These are phyloP conservation scores for Gelatoporia subvermispora DNA, from an alignment of 768 basidiomycete species.

Conservation along the genomic window DNA sequence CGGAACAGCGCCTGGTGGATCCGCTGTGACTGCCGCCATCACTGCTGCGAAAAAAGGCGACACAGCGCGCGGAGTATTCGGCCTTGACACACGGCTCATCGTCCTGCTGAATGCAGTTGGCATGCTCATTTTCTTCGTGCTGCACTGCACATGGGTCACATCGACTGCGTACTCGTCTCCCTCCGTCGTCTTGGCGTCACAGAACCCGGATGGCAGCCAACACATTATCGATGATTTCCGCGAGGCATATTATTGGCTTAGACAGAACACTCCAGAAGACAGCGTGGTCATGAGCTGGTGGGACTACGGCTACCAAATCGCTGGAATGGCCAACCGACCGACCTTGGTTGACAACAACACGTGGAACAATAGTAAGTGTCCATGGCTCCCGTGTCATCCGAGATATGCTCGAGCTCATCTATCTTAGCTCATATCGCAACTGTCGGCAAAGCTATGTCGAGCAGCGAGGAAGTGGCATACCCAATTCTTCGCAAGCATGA, in stretches of 20 bases:
- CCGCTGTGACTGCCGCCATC: slow-evolving; percentile 31
- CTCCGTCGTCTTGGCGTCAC: slow-evolving; percentile 88
- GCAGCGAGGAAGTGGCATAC: slow-evolving; percentile 90
- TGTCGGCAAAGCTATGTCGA: slow-evolving; percentile 98
- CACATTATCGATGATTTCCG: slow-evolving; percentile 99
- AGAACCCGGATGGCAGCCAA: slow-evolving; percentile 75
- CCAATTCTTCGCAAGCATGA: slow-evolving; percentile 97
- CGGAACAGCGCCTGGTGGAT: slow-evolving; percentile 36
- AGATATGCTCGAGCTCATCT: slow-evolving; percentile 1
- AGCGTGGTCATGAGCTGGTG: slow-evolving; percentile 99
- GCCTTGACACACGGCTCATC: slow-evolving; percentile 74
- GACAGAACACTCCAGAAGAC: slow-evolving; percentile 89
- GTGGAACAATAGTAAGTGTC: slow-evolving; percentile 92
- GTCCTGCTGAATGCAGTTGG: slow-evolving; percentile 71
- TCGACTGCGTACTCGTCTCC: slow-evolving; percentile 94
- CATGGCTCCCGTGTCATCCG: background rate
- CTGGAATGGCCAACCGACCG: slow-evolving; percentile 95
- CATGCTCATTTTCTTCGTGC: slow-evolving; percentile 85
- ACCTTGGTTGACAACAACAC: slow-evolving; percentile 99
- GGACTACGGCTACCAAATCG: slow-evolving; percentile 99
- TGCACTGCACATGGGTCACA: slow-evolving; percentile 97
- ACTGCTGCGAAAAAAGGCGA: slow-evolving; percentile 26
- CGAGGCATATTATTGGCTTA: slow-evolving; percentile 98
- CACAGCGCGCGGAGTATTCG: slow-evolving; percentile 65
- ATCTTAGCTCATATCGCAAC: slow-evolving; percentile 89